Base-by-base conservation (phyloP, 1,139 yeast genomes). In the Trichomonascaceae sp. region DNA sequence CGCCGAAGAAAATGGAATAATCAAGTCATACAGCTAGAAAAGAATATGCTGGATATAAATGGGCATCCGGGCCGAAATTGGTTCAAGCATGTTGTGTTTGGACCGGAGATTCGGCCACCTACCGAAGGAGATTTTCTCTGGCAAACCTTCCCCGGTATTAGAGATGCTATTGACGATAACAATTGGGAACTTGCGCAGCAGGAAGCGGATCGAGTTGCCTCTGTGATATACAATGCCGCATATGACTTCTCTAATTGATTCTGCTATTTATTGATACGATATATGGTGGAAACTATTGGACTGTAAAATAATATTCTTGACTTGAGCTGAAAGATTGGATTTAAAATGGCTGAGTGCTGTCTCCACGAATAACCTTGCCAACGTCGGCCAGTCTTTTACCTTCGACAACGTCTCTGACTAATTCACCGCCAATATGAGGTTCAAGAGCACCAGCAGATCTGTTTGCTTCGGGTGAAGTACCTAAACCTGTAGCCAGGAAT, bases 1-100 rank as follows among this genome's bases (percentile, higher is more conserved):
- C 83, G 81, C 61, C 76, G 98, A 63, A 81, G 89, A 85, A 81
- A 80, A 57, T 86, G 95, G 89, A 91, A 91, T 70, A 78, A 82
- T 32, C 81, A 82, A 58, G 70, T 89, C 65, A 70, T 81, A 17
- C 70, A 73, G 17, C 75, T 88, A 55, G 87, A 84, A 60, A 79
- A 79, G 60, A 73, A 75, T 22, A 75, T 86, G 59, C 64, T 84
- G 24, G 70, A 74, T 18, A 70, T 74, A 3, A 74, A 70, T 18
- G 83, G 84, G 1, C 66, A 79, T 9, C 78, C 79, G 3, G 66
- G 71, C 5, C 75, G 96, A 49, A 75, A 81, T 19, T 91, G 95
- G 74, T 87, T 81, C 65, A 76, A 79, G 63, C 90, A 89, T 64
- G 67, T 76, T 1, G 63, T 91, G 9, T 82, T 83, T 67, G 97